A percentile compares a stretch with the other conserved stretches of the same genome.
Evolutionary conservation across 2,329 filamentous ascomycete genomes (phyloP).

Genomic region (Epichloe uncinata): DNA sequence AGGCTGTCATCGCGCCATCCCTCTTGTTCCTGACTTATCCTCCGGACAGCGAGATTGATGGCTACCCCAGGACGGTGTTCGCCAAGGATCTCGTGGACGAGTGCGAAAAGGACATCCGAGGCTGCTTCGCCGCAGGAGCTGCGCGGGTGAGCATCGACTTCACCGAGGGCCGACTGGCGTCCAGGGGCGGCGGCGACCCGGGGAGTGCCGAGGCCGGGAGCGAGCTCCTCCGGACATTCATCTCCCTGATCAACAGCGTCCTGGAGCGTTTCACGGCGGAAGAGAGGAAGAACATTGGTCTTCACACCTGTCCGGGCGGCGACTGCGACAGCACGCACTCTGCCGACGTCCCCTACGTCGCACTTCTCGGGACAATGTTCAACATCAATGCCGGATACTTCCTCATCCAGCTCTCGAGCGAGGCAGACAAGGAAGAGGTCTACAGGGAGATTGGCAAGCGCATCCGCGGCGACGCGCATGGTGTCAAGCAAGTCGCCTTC

Average conservation of each 20-base stretch:
- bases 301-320: conserved; percentile 8
- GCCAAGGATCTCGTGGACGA: conserved; percentile 5
- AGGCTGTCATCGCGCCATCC: conserved; percentile 6
- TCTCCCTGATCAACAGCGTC: conserved; percentile 5
- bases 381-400: conserved; percentile 8
- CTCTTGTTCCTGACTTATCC: conserved; percentile 7
- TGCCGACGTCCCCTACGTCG: conserved; percentile 4
- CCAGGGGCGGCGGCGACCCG: conserved; percentile 1
- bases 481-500: conserved; percentile 8
- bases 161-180: conserved; percentile 7
- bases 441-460: conserved; percentile 5
- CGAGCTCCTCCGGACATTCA: conserved; percentile 4
- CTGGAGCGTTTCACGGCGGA: conserved; percentile 5
- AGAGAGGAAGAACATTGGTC: conserved; percentile 6
- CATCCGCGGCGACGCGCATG: conserved; percentile 6
- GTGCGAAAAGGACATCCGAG: conserved; percentile 8
- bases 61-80: conserved; percentile 4
- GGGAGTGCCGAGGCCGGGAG: conserved; percentile 5
- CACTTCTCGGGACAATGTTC: conserved; percentile 4
- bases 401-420: conserved; percentile 6
- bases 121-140: conserved; percentile 6
- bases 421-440: conserved; percentile 4
- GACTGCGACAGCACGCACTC: conserved; percentile 8
- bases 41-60: conserved; percentile 4
- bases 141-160: conserved; percentile 7